Base-by-base conservation (phyloP, 2,329 filamentous ascomycete genomes). In the Lachnellula cervina region DNA sequence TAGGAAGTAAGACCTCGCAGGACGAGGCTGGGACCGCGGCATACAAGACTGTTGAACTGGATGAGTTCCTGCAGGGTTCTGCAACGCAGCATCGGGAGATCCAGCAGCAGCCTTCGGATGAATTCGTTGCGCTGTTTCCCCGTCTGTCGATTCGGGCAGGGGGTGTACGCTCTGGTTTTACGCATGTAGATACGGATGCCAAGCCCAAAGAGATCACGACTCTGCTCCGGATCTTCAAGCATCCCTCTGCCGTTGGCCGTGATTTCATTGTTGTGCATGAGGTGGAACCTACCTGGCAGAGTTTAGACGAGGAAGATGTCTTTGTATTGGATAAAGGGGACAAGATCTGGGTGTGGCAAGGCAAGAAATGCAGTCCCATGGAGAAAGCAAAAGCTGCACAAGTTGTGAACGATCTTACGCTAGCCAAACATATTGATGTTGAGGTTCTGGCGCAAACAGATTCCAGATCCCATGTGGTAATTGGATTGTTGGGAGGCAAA, bases 271-370 rank as follows among this genome's bases (percentile, higher is more conserved):
- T 87, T 34, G 82, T 87, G 9, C 75, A 83, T 66, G 84, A 88
- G 67, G 84, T 88, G 1, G 77, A 81, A 59, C 82, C 84, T 3
- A 77, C 73, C 0, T 84, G 81, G 79, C 64, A 73, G 62, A 86
- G 81, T 63, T 75, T 88, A 34, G 83, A 87, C 62, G 83, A 87
- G 56, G 73, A 73, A 51, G 84, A 88, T 64, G 85, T 87, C 2
- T 88, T 87, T 61, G 74, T 88, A 14, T 69, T 87, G 44, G 84
- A 88, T 62, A 76, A 76, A 51, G 78, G 79, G 23, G 74, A 80
- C 49, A 86, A 87, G 72, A 84, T 88, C 61, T 87, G 81, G 77
- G 81, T 87, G 4, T 88, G 85, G 85, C 85, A 88, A 71, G 85
- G 85, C 50, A 77, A 76, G 63, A 76, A 76, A 43, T 85, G 82